phyloP scores from a whole-genome alignment of 495 filamentous ascomycete genomes.

The Penicillium odoratum region DNA sequence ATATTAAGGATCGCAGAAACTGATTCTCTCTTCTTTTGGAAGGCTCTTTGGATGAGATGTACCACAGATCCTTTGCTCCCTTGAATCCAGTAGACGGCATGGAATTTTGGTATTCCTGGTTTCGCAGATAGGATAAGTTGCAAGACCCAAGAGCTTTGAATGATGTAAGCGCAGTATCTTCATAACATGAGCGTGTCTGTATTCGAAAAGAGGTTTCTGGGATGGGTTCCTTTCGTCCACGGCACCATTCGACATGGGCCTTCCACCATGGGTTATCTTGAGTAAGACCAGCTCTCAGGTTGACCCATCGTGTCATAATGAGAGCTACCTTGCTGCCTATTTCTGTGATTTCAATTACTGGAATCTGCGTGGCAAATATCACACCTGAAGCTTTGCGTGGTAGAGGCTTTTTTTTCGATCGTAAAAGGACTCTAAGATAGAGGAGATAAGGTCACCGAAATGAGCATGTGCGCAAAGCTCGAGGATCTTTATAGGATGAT shows the following conservation, averaged over 20 bases:
- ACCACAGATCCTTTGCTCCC: too few relatives aligned
- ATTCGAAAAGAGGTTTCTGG: neutral
- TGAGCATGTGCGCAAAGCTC: too few relatives aligned
- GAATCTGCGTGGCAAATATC: neutral
- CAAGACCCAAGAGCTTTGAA: conserved; percentile 6
- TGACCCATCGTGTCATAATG: neutral
- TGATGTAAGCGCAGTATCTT: conserved; percentile 6
- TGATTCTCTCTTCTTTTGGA: too few relatives aligned
- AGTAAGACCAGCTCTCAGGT: neutral
- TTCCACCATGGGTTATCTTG: neutral
- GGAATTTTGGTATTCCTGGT: conserved; percentile 3
- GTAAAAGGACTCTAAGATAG: too few relatives aligned
- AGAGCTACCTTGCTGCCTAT: neutral
- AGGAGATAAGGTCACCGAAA: too few relatives aligned
- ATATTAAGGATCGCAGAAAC: too few relatives aligned
- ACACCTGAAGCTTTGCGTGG: too few relatives aligned
- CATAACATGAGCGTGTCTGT: neutral
- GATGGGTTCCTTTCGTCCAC: neutral
- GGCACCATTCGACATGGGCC: neutral
- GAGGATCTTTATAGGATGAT: too few relatives aligned
- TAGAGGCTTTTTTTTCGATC: too few relatives aligned
- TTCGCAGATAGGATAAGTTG: conserved; percentile 13
- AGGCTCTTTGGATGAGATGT: too few relatives aligned
- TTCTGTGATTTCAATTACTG: neutral
- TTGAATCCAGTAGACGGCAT: too few relatives aligned